Base-by-base conservation (phyloP, 2,329 filamentous ascomycete genomes). In the Endoconidiophora polonica region DNA sequence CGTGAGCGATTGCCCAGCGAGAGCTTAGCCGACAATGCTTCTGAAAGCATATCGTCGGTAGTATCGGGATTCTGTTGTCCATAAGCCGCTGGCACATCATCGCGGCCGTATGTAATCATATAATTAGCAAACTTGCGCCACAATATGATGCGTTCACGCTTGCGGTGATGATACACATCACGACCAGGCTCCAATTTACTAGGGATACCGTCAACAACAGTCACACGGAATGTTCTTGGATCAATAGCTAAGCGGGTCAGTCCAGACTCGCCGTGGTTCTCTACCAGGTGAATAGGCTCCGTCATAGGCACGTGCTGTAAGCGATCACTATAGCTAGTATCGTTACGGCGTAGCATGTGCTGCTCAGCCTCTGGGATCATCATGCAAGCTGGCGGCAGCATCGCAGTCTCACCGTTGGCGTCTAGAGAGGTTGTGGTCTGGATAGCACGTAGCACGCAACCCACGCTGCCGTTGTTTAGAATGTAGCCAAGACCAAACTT, bases 401-500 rank as follows among this genome's bases (percentile, higher is more conserved):
- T 66, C 10, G 72, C 71, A 53, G 65, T 65, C 24, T 70, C 72
- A 46, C 72, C 68, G 36, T 51, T 51, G 22, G 48, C 44, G 23
- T 54, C 52, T 3, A 53, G 47, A 1, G 67, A 68, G 1, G 70
- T 70, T 10, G 72, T 70, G 2, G 52, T 51, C 7, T 48, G 44
- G 48, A 78, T 73, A 52, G 73, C 74, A 22, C 71, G 68, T 46
- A 79, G 66, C 45, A 81, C 76, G 56, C 82, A 87, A 14, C 84
- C 85, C 18, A 88, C 79, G 54, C 79, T 86, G 26, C 85, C 84
- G 56, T 90, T 83, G 54, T 85, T 85, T 49, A 91, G 68, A 52
- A 90, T 86, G 59, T 90, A 91, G 36, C 85, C 85, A 14, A 91
- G 72, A 10, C 85, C 85, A 61, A 87, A 86, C 61, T 87, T 87